Conservation (phyloP, 2,329 filamentous ascomycete species). For the Aspergillus fumigatiaffinis region DNA sequence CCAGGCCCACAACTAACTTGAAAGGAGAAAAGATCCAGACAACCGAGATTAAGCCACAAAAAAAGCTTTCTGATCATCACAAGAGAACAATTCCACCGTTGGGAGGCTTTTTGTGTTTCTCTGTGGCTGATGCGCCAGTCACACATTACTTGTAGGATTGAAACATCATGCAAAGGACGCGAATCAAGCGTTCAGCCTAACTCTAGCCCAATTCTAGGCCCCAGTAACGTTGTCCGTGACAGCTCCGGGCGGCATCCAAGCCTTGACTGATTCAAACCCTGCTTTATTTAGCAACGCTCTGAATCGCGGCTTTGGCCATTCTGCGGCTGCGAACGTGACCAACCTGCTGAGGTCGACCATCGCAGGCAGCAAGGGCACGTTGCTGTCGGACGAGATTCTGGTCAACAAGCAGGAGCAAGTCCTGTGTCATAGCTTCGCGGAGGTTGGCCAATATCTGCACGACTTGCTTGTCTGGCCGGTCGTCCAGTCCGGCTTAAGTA, state of each 20-base stretch:
- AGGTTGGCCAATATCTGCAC: too few relatives aligned
- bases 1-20: not conserved
- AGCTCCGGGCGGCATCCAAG: not conserved
- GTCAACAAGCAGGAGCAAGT: too few relatives aligned
- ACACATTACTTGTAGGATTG: not conserved
- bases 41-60: not conserved
- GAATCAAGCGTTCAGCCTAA: not conserved
- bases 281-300: conserved; percentile 14
- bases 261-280: conserved; percentile 9
- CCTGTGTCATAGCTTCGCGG: too few relatives aligned
- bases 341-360: conserved; percentile 19
- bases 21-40: not conserved
- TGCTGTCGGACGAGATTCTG: conserved; percentile 17
- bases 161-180: not conserved
- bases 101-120: not conserved
- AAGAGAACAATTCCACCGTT: not conserved
- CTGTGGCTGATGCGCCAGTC: not conserved
- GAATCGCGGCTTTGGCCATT: conserved; percentile 22
- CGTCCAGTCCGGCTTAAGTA: conserved; percentile 23
- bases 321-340: conserved; percentile 14
- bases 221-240: not conserved
- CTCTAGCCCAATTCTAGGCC: not conserved
- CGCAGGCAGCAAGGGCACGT: conserved; percentile 5
- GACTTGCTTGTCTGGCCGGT: conserved; percentile 23
- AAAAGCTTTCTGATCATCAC: not conserved